Evolutionary conservation across 306 rosid genomes (phyloP).

Genomic region (Pachyrhizus erosus): DNA sequence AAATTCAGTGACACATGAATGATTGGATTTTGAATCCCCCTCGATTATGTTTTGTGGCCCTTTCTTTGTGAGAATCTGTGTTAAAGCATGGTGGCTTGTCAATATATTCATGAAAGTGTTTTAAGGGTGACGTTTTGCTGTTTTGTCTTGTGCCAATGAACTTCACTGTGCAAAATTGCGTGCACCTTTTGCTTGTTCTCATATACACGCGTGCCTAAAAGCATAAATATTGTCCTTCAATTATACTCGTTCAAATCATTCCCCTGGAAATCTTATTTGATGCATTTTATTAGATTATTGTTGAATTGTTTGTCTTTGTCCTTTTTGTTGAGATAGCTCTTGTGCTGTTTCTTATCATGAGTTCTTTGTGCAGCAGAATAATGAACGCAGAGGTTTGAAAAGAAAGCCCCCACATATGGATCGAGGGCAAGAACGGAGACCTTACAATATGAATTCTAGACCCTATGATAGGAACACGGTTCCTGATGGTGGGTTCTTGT

Average conservation of each 20-base stretch:
- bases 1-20: neutral
- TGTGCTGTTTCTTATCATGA: constrained; percentile 40
- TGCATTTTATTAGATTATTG: constrained; percentile 3
- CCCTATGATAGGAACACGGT: constrained; percentile 63
- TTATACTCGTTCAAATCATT: constrained; percentile 10
- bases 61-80: neutral
- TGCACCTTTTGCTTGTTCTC: constrained; percentile 31
- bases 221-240: neutral
- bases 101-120: neutral
- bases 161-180: constrained; percentile 10
- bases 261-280: neutral
- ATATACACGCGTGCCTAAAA: neutral
- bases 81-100: constrained; percentile 22
- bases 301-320: neutral
- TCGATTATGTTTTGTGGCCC: neutral
- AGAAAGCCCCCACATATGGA: constrained; percentile 67
- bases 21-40: neutral
- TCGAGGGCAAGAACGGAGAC: constrained; percentile 60
- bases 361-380: constrained; percentile 64
- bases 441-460: constrained; percentile 50
- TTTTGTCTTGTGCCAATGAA: constrained; percentile 13
- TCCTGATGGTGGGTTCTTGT: constrained; percentile 72
- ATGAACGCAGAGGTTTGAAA: constrained; percentile 70
- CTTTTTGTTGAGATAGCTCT: neutral
- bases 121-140: neutral